Evolutionary conservation across 1,284 basidiomycete genomes (phyloP), one percentile per base, ranked within the genome.

Genomic region (Leccinum fallax): DNA sequence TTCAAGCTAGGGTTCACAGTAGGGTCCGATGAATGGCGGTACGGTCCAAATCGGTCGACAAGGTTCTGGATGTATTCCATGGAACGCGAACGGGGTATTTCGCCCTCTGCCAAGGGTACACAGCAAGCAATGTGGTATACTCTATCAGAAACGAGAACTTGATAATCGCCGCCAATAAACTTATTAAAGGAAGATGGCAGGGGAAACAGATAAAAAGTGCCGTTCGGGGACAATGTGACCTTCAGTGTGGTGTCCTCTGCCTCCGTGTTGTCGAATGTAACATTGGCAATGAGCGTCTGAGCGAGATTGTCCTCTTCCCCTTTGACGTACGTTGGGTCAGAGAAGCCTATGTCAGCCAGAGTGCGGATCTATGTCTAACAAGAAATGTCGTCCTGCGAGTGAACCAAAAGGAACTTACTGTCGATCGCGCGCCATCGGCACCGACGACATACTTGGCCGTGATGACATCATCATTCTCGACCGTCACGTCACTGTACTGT

Each of bases 401-500:
- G 26, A 16, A 8, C 15, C 3, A 32, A 53, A 85, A 16, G 36
- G 36, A 38, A 16, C 83, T 63, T 67, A 84, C 85, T 13, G 73
- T 69, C 2, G 85, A 87, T 57, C 72, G 77, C n/a, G 26, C 21
- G 0, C 49, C 49, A 24, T 49, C 46, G 3, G 46, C 46, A 24
- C 46, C 46, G 21, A 49, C 13, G 16, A 53, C 79, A 66, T 83
- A 84, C 30, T 75, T 77, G 9, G 84, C 74, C 1, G 73, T 77
- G 32, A 86, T 70, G 10, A 75, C 70, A 57, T 77, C 75, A 1
- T 83, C 83, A 40, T 79, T 77, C 32, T 85, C 83, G 62, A 87
- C 85, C 0, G 67, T 59, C 3, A 84, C 83, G 28, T 82, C 75
- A 1, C 60, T 74, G 21, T 80, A 30, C 16, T 53, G 60, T 53